Conservation (phyloP, 768 basidiomycete genomes). For the Boletus tylopilopsis region DNA sequence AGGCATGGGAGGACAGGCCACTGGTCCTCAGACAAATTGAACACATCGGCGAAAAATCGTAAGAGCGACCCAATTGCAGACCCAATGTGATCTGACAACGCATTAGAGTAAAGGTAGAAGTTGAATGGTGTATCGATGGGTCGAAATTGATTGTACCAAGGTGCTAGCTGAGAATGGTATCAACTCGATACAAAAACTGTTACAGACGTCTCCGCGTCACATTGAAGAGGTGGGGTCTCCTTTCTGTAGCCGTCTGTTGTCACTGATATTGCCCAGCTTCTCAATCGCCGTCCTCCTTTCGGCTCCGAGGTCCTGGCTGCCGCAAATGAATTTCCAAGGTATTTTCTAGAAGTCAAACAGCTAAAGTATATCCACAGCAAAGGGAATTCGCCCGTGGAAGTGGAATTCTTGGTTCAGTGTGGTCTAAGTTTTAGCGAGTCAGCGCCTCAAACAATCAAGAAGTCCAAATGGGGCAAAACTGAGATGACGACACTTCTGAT, state of each 20-base stretch:
- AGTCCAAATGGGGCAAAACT: conserved; percentile 38
- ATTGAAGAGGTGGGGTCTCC: conserved; percentile 56
- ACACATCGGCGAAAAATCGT: conserved; percentile 93
- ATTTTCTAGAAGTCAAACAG: conserved; percentile 52
- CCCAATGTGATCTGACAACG: not conserved
- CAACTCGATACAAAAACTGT: conserved; percentile 52
- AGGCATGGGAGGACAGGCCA: conserved; percentile 90
- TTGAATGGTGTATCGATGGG: not conserved
- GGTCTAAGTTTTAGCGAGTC: conserved; percentile 37
- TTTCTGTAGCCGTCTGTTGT: not conserved
- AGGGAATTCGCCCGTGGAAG: conserved; percentile 51
- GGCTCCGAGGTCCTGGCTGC: conserved; percentile 64
- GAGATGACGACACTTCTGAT: conserved; percentile 74
- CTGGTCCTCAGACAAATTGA: conserved; percentile 83
- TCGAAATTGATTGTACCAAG: conserved; percentile 36
- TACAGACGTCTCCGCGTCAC: conserved; percentile 51
- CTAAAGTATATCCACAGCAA: conserved; percentile 37
- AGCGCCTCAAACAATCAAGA: conserved; percentile 39
- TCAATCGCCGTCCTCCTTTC: conserved; percentile 73
- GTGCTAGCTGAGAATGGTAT: conserved; percentile 75
- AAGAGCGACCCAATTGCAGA: conserved; percentile 21
- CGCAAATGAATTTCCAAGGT: conserved; percentile 63
- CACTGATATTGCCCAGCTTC: conserved; percentile 42
- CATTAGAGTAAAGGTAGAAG: conserved; percentile 24
- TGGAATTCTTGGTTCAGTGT: conserved; percentile 58